Percentiles rank a stretch among this genome's conserved stretches.
Conservation (phyloP, 129 eudicot genomes). For the Artemisia annua region DNA sequence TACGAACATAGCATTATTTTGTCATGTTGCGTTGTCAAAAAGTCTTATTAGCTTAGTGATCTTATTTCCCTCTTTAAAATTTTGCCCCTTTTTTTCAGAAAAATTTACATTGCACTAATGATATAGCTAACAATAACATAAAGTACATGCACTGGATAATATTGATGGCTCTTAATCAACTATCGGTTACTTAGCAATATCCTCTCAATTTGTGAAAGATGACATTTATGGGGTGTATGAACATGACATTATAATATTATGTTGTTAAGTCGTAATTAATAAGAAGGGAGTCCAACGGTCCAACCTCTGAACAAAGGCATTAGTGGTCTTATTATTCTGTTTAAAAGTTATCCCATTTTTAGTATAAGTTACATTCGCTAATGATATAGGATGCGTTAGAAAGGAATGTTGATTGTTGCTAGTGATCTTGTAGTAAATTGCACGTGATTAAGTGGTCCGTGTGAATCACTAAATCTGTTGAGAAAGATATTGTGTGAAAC, state of each 20-base stretch:
- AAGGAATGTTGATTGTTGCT: neutral
- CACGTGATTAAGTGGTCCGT: no score
- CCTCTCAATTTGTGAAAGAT: no score
- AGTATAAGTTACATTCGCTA: neutral
- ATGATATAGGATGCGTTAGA: conserved; percentile 4
- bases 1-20: neutral
- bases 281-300: neutral
- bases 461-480: no score
- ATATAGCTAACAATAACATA: no score
- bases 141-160: neutral
- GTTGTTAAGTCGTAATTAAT: conserved; percentile 2
- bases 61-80: neutral
- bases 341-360: neutral
- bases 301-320: neutral
- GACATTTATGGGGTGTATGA: neutral
- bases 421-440: no score
- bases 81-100: neutral
- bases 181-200: neutral
- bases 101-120: neutral
- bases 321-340: conserved; percentile 6
- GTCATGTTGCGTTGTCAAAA: neutral
- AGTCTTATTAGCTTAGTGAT: neutral
- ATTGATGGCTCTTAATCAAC: neutral
- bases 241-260: neutral
- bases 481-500: no score